Evolutionary conservation across 208 protist species (phyloP).

Genomic region (Leishmania gerbilli): DNA sequence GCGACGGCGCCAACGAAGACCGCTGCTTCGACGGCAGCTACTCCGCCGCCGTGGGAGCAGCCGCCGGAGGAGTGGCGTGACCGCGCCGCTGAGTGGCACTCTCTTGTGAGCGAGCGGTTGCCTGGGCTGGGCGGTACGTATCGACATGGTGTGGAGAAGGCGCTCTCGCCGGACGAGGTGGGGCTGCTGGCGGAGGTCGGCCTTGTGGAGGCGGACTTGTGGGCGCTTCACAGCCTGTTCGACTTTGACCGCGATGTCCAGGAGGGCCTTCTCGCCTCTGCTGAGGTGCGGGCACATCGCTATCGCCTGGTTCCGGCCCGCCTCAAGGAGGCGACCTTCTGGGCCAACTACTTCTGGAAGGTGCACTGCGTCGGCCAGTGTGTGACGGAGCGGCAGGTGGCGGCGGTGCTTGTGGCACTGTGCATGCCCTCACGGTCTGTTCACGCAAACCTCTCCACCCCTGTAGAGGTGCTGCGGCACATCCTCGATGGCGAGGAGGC

Average conservation of each 20-base stretch:
- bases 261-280: slow-evolving; percentile 47
- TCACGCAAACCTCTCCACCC: not conserved
- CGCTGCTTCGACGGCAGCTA: not conserved
- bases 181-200: slow-evolving; percentile 63
- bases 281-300: slow-evolving; percentile 53
- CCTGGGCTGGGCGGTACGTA: slow-evolving; percentile 63
- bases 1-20: not conserved
- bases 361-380: slow-evolving; percentile 65
- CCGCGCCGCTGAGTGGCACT: slow-evolving; percentile 56
- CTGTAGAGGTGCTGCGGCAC: slow-evolving; percentile 31
- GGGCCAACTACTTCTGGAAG: slow-evolving; percentile 89
- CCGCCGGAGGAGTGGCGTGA: slow-evolving; percentile 60
- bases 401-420: slow-evolving; percentile 57
- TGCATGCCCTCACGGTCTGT: slow-evolving; percentile 45
- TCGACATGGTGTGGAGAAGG: slow-evolving; percentile 56
- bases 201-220: slow-evolving; percentile 42
- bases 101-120: slow-evolving; percentile 46
- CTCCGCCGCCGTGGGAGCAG: slow-evolving; percentile 56
- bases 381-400: slow-evolving; percentile 59
- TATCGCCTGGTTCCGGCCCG: slow-evolving; percentile 70
- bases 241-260: slow-evolving; percentile 71
- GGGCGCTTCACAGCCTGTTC: slow-evolving; percentile 43
- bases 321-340: slow-evolving; percentile 79
- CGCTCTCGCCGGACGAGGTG: slow-evolving; percentile 50
- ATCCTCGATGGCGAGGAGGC: slow-evolving; percentile 50